phyloP scores from a whole-genome alignment of 495 filamentous ascomycete genomes.

The Trichoderma parareesei region DNA sequence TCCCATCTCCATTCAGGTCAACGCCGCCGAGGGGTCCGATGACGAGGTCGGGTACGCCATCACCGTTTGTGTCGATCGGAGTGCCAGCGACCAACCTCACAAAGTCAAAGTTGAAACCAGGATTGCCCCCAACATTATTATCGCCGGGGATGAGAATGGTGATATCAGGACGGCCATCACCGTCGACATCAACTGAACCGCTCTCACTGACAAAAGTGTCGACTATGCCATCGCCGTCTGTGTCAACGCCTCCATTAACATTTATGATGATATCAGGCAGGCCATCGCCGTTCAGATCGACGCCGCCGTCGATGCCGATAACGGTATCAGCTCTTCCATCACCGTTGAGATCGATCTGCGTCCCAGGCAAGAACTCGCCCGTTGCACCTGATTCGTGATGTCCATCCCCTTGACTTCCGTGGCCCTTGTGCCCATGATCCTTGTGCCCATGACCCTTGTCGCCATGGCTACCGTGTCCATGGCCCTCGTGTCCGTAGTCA shows the following conservation, averaged over 20 bases:
- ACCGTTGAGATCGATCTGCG: neutral
- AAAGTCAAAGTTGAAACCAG: neutral
- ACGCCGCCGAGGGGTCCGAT: neutral
- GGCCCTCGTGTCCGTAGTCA: too few species aligned
- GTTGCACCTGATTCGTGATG: too few species aligned
- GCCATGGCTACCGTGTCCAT: too few species aligned
- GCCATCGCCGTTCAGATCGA: neutral
- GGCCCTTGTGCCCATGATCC: too few species aligned
- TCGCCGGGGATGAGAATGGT: neutral
- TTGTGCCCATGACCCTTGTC: too few species aligned
- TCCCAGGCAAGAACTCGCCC: neutral
- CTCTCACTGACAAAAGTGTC: neutral
- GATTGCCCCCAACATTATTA: neutral
- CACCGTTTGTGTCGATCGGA: neutral
- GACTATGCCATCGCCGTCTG: neutral
- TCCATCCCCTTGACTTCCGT: too few species aligned
- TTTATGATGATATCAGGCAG: neutral
- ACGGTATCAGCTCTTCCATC: slow-evolving; percentile 1
- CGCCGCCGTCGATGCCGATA: neutral
- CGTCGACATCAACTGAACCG: neutral
- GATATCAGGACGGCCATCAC: neutral
- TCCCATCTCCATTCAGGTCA: slow-evolving; percentile 2
- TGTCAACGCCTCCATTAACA: too few species aligned
- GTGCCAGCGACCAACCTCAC: neutral
- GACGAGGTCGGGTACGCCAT: neutral